These are phyloP conservation scores for Colletotrichum orbiculare DNA, from an alignment of 2,329 filamentous ascomycete genomes.

Conservation along the genomic window DNA sequence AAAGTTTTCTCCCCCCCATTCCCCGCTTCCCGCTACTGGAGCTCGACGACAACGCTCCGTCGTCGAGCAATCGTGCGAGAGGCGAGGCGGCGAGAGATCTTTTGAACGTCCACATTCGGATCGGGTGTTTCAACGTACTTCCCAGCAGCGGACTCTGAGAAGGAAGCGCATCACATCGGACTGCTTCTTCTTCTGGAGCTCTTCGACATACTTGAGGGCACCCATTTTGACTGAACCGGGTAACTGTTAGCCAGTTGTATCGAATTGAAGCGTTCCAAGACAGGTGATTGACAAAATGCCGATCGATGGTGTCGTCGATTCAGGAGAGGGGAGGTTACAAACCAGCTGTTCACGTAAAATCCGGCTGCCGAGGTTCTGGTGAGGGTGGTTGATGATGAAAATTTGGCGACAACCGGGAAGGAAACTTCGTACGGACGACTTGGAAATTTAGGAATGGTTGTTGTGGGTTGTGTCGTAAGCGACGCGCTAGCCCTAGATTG, in stretches of 20 bases:
- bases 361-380: conserved; percentile 38
- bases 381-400: conserved; percentile 34
- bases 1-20: conserved; percentile 42
- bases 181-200: conserved; percentile 99
- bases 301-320: neutral
- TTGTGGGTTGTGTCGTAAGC: conserved; percentile 54
- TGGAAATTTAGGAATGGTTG: conserved; percentile 43
- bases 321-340: conserved; percentile 41
- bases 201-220: conserved; percentile 99
- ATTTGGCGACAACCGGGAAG: conserved; percentile 10
- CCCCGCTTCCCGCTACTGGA: conserved; percentile 23
- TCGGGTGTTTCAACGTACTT: conserved; percentile 77
- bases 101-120: conserved; percentile 44
- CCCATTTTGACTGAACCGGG: conserved; percentile 80
- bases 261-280: neutral
- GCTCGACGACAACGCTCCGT: neutral
- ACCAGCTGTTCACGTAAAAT: conserved; percentile 41
- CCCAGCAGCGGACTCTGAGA: conserved; percentile 99
- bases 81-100: too few relatives aligned
- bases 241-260: conserved; percentile 38
- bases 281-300: neutral
- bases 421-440: conserved; percentile 7
- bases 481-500: conserved; percentile 43
- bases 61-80: too few relatives aligned
- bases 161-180: conserved; percentile 99